phyloP scores from a whole-genome alignment of 768 basidiomycete genomes.

The Candolleomyces efflorescens region DNA sequence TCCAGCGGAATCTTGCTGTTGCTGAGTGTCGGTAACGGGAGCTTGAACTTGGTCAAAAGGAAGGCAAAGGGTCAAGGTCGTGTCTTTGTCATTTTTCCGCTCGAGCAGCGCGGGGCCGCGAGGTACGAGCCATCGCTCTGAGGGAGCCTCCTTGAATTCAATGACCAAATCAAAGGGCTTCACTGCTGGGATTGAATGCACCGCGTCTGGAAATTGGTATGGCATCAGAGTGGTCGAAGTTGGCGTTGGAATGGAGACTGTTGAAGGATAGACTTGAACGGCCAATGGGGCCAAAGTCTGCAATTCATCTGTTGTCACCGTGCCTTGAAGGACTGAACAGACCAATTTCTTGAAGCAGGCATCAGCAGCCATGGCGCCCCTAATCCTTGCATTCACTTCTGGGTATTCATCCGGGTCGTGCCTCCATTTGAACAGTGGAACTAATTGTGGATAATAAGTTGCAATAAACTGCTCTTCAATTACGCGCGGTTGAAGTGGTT shows the following conservation, averaged over 20 bases:
- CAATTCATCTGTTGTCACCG: too few relatives aligned
- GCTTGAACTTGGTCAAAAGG: constrained; percentile 32
- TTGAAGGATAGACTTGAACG: too few relatives aligned
- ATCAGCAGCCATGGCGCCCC: too few relatives aligned
- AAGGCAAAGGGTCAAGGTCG: constrained; percentile 22
- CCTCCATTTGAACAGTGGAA: too few relatives aligned
- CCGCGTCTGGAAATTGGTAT: constrained; percentile 3
- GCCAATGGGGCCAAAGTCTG: too few relatives aligned
- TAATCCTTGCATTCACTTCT: too few relatives aligned
- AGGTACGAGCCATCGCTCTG: constrained; percentile 68
- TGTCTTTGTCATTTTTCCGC: constrained; percentile 1
- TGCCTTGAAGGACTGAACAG: too few relatives aligned
- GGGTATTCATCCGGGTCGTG: too few relatives aligned
- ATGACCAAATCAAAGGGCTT: constrained; percentile 72
- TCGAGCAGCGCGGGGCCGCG: constrained; percentile 34
- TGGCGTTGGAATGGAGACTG: not conserved
- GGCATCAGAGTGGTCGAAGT: not conserved
- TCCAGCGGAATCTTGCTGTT: constrained; percentile 4
- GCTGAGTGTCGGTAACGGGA: not conserved
- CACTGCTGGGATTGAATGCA: constrained; percentile 22
- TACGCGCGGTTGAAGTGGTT: too few relatives aligned
- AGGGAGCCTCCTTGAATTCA: constrained; percentile 60
- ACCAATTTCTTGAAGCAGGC: too few relatives aligned
- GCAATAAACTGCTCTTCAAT: too few relatives aligned
- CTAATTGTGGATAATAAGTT: too few relatives aligned